phyloP scores from a whole-genome alignment of 2,329 filamentous ascomycete genomes.

The Amauroascus verrucosus region DNA sequence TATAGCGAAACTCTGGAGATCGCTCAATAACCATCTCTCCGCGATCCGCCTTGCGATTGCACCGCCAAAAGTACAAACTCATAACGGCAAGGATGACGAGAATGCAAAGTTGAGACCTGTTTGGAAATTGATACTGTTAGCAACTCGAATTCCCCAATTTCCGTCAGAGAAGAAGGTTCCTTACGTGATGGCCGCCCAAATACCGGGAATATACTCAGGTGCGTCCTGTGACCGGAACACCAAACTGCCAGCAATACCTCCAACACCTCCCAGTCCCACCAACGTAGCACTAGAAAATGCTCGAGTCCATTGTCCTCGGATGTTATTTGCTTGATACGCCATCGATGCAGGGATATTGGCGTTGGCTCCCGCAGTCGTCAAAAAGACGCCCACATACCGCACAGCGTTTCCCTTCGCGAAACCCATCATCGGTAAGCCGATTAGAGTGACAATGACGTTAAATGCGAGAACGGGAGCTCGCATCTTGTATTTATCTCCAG shows the following conservation, averaged over 20 bases:
- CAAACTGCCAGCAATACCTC: slow-evolving; percentile 64
- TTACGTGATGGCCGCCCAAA: slow-evolving; percentile 25
- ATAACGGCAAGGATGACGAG: slow-evolving; percentile 23
- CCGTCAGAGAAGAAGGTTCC: background rate
- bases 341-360: slow-evolving; percentile 65
- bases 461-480: slow-evolving; percentile 56
- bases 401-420: slow-evolving; percentile 48
- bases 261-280: slow-evolving; percentile 65
- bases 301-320: slow-evolving; percentile 80
- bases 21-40: slow-evolving; percentile 30
- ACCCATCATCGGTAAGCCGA: slow-evolving; percentile 64
- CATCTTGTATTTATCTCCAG: slow-evolving; percentile 56
- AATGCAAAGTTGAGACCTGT: slow-evolving; percentile 28
- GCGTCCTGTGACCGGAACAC: slow-evolving; percentile 51
- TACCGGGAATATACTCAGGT: slow-evolving; percentile 28
- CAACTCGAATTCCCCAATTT: slow-evolving; percentile 26
- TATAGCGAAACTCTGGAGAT: slow-evolving; percentile 32
- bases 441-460: slow-evolving; percentile 56
- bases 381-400: slow-evolving; percentile 65
- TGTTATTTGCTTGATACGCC: slow-evolving; percentile 78
- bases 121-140: slow-evolving; percentile 25
- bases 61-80: slow-evolving; percentile 27
- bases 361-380: slow-evolving; percentile 66
- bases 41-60: slow-evolving; percentile 27
- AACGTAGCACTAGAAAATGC: slow-evolving; percentile 67